These are phyloP conservation scores for Plasmodium yoelii DNA, from an alignment of 169 alveolate genomes.

Conservation along the genomic window DNA sequence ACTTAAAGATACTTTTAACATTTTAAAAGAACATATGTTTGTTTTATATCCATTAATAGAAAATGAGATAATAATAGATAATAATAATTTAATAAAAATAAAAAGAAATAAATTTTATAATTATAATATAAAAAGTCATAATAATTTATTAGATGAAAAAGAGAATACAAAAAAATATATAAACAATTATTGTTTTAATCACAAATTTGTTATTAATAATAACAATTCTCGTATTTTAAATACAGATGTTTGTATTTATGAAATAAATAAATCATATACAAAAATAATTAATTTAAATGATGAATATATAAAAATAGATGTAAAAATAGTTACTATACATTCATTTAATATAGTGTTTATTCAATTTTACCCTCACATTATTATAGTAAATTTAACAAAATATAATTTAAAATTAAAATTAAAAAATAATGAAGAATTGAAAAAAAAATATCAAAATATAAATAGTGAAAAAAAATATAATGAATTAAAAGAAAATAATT, in stretches of 20 bases:
- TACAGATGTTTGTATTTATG: slow-evolving; percentile 7
- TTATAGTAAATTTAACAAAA: slow-evolving; percentile 43
- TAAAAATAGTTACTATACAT: slow-evolving; percentile 30
- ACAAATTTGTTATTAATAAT: slow-evolving; percentile 9
- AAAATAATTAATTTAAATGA: slow-evolving; percentile 33
- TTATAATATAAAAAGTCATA: too few species aligned
- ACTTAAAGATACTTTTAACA: slow-evolving; percentile 14
- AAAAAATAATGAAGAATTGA: slow-evolving; percentile 16
- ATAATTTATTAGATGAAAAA: slow-evolving; percentile 3
- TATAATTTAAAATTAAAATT: slow-evolving; percentile 24
- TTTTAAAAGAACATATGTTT: slow-evolving; percentile 18
- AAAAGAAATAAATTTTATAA: not conserved
- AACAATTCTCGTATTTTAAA: not conserved
- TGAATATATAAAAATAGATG: slow-evolving; percentile 23
- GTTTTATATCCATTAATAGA: slow-evolving; percentile 7
- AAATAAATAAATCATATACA: slow-evolving; percentile 11
- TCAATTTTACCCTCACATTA: slow-evolving; percentile 45
- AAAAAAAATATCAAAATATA: not conserved
- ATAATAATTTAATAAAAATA: slow-evolving; percentile 7
- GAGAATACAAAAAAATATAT: slow-evolving; percentile 3
- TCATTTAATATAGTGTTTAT: slow-evolving; percentile 18
- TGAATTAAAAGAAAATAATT: not conserved
- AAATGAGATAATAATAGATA: not conserved
- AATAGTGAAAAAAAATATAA: not conserved
- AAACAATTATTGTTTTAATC: slow-evolving; percentile 64